Evolutionary conservation across 2,329 filamentous ascomycete species (phyloP), one percentile per base, ranked within the genome.

Genomic region (Cytospora mali): DNA sequence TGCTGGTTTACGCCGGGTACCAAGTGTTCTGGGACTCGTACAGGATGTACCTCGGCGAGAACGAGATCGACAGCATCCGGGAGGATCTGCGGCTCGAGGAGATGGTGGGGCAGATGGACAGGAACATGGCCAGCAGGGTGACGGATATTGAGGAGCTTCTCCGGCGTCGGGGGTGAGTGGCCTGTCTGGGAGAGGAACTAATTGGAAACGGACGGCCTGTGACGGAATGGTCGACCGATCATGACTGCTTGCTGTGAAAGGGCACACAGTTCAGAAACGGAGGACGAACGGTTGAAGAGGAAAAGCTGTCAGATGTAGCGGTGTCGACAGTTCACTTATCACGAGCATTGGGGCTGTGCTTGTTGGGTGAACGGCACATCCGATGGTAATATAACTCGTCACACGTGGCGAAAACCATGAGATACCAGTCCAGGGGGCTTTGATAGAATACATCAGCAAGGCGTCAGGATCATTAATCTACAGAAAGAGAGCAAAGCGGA

Each of bases 51-150:
- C 53, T 65, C 35, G 54, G 53, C 29, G 54, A 60, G 5, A 58
- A 63, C 21, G 63, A 65, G 55, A 55, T 42, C 1, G 61, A 56
- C n/a, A 49, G 56, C 13, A 55, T 65, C 27, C 33, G 62, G 27
- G 46, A 62, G 13, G 63, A 65, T 14, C 14, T 58, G 9, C 60
- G 63, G 33, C 56, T 63, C 21, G 57, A 63, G 52, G n/a, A 23
- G 4, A 50, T 97, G n/a, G 58, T 48, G 6, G 28, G 39, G 3
- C 60, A 65, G n/a, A 65, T 65, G 63, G 63, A 65, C 25, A 49
- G 46, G 33, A 63, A 54, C 28, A 52, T 65, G 63, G 28, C 58
- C 14, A 46, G 27, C 29, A 63, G 55, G 48, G 29, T 25, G 50
- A 51, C 48, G 1, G 58, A 53, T 18, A 48, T 60, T n/a, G 58